Percentiles rank a stretch among this genome's conserved stretches.
phyloP scores from a whole-genome alignment of 306 rosid genomes.

The Vigna nakashimae region DNA sequence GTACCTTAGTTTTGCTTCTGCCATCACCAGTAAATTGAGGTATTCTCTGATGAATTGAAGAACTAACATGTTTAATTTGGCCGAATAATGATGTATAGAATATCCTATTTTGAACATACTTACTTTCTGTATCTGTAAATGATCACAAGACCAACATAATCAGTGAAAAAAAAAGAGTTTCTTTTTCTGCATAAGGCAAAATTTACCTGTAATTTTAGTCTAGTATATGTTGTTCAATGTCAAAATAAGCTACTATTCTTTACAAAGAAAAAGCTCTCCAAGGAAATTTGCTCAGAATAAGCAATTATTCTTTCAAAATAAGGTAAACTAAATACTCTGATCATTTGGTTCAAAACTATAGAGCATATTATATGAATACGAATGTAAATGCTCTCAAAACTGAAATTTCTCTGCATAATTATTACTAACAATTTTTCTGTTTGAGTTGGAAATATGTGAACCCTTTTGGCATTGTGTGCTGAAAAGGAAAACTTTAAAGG shows the following conservation, averaged over 20 bases:
- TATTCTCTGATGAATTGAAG: conserved; percentile 46
- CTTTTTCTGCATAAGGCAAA: no score
- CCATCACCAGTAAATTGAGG: conserved; percentile 11
- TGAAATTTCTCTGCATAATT: not conserved
- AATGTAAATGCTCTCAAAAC: not conserved
- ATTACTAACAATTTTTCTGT: not conserved
- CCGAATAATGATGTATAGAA: conserved; percentile 28
- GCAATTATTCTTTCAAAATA: no score
- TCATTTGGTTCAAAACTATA: no score
- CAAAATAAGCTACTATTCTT: no score
- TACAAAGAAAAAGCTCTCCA: no score
- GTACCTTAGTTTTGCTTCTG: conserved; percentile 56
- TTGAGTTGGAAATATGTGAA: conserved; percentile 16
- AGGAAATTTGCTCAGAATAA: no score
- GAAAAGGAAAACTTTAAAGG: not conserved
- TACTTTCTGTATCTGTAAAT: conserved; percentile 45
- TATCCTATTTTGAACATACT: conserved; percentile 8
- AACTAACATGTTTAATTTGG: conserved; percentile 32
- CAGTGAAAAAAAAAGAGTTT: not conserved
- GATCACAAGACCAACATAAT: not conserved
- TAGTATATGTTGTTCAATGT: no score
- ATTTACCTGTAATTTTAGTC: no score
- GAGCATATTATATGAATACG: not conserved
- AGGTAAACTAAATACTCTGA: no score
- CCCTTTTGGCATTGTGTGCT: not conserved